Conservation (phyloP, 1,139 yeast species). For the Eremothecium coryli region DNA sequence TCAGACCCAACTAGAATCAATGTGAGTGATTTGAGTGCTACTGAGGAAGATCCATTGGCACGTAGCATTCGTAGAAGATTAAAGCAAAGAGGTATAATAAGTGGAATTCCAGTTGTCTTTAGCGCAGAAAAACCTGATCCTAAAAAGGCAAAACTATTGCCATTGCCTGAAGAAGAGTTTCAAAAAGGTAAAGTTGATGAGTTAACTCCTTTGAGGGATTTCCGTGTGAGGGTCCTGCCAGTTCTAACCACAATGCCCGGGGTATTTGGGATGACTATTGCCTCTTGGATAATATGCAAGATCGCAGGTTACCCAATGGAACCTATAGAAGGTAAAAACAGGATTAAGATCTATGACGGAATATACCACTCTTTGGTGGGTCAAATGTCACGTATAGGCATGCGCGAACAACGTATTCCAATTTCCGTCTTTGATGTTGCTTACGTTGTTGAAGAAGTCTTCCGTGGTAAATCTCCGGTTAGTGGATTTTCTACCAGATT, state of each 20-base stretch:
- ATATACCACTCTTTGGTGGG: constrained; percentile 77
- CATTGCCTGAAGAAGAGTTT: constrained; percentile 70
- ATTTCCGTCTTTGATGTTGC: constrained; percentile 64
- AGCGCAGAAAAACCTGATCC: constrained; percentile 96
- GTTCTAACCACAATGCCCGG: constrained; percentile 96
- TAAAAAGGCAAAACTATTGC: constrained; percentile 76
- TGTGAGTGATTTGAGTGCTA: constrained; percentile 63
- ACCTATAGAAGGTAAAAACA: constrained; percentile 83
- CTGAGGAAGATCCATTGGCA: constrained; percentile 93
- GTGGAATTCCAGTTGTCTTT: constrained; percentile 79
- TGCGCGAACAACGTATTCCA: constrained; percentile 61
- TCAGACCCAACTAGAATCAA: constrained; percentile 77
- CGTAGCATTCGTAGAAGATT: constrained; percentile 76
- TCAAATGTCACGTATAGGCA: constrained; percentile 72
- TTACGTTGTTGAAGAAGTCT: constrained; percentile 85
- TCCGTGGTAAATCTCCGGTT: constrained; percentile 82
- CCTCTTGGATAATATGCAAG: constrained; percentile 69
- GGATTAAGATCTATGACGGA: constrained; percentile 75
- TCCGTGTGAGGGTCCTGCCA: constrained; percentile 87
- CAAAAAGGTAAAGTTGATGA: constrained; percentile 80
- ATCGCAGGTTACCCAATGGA: constrained; percentile 84
- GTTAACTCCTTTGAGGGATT: constrained; percentile 75
- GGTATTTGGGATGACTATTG: constrained; percentile 83
- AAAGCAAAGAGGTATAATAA: constrained; percentile 63
- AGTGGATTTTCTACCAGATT: constrained; percentile 77